Conservation (phyloP, 495 filamentous ascomycete species). For the Barbatosphaeria neglecta region DNA sequence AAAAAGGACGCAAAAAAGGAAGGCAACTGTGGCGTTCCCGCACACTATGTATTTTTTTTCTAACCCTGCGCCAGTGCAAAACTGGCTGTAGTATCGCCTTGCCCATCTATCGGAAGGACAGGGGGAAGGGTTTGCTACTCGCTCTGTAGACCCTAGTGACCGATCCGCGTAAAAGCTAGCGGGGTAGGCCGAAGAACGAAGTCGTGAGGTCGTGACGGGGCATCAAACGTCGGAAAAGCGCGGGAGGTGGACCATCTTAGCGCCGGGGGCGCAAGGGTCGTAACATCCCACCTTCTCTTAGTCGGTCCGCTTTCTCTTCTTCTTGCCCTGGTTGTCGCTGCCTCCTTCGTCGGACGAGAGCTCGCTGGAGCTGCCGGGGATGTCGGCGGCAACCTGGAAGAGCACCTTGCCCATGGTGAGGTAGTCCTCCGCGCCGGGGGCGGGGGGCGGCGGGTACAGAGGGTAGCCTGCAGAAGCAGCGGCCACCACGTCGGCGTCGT, state of each 20-base stretch:
- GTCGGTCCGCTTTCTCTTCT: conserved; percentile 67
- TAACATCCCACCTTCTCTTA: conserved; percentile 20
- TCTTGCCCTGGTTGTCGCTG: conserved; percentile 40
- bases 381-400: conserved; percentile 62
- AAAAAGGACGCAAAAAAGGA: conserved; percentile 20
- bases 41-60: conserved; percentile 15
- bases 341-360: conserved; percentile 43
- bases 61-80: conserved; percentile 8
- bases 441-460: conserved; percentile 7
- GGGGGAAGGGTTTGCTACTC: conserved; percentile 2
- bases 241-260: conserved; percentile 22
- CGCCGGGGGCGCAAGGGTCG: too few species aligned
- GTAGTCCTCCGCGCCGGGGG: conserved; percentile 47
- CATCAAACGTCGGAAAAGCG: conserved; percentile 24
- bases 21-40: conserved; percentile 5
- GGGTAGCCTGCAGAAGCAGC: conserved; percentile 8
- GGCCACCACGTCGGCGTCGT: conserved; percentile 48
- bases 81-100: conserved; percentile 4
- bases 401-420: conserved; percentile 56
- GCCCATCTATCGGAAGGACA: conserved; percentile 5
- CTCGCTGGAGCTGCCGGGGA: conserved; percentile 47
- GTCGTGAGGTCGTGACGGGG: conserved; percentile 21
- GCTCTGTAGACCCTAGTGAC: conserved; percentile 9
- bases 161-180: conserved; percentile 10
- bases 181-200: conserved; percentile 10